Conservation (phyloP, 75 land plant genomes). For the Pinus tabuliformis region DNA sequence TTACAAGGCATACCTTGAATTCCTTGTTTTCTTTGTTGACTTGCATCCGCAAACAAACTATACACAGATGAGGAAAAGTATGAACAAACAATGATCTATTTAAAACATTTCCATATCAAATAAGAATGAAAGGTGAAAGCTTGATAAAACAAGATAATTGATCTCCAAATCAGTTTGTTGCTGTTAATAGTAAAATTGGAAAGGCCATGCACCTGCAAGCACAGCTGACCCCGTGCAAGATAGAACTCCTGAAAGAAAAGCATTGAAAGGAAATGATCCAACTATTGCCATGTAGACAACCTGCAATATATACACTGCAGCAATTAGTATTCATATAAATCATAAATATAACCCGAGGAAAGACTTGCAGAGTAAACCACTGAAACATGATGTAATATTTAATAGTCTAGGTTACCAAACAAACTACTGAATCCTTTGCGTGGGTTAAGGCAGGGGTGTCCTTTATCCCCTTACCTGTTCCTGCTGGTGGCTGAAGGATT, state of each 20-base stretch:
- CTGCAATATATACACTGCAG: constrained; percentile 21
- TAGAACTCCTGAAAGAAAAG: constrained; percentile 87
- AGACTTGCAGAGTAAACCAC: no score
- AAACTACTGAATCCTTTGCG: no score
- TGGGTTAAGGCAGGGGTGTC: no score
- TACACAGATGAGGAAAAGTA: neutral
- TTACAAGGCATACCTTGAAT: constrained; percentile 69
- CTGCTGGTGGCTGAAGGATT: no score
- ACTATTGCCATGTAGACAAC: constrained; percentile 86
- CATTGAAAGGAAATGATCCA: constrained; percentile 96
- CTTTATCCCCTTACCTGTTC: no score
- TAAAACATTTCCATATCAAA: neutral
- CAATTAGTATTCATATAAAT: neutral
- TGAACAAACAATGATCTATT: neutral
- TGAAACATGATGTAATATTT: no score
- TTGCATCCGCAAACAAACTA: constrained; percentile 96
- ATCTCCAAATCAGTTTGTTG: neutral
- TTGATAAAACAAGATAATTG: neutral
- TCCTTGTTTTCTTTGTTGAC: constrained; percentile 96
- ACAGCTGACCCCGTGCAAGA: constrained; percentile 92
- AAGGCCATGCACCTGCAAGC: constrained; percentile 65
- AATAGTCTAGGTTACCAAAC: no score
- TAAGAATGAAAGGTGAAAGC: neutral
- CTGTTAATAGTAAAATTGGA: neutral
- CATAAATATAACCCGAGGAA: no score